Evolutionary conservation across 192 early-diverging fungal genomes (phyloP), one percentile per base, ranked within the genome.

Genomic region (Backusella tarrabulga): DNA sequence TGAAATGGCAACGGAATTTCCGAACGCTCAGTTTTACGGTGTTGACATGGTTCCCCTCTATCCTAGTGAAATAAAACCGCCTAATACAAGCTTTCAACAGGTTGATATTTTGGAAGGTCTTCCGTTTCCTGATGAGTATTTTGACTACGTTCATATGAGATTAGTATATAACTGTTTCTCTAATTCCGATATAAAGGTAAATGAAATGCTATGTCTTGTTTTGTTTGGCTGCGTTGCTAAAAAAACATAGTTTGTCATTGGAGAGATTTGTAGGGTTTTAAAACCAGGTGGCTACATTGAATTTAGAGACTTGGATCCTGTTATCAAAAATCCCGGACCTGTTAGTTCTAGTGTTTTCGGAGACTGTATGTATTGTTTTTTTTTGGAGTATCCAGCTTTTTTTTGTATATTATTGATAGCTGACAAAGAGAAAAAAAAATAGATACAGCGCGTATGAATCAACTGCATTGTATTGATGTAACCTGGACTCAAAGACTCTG

Each of bases 231-330:
- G 21, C 26, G 21, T 63, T 63, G 29, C 56, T 63, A 21, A 56
- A 60, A 63, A 63, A 63, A 63, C 3, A 29, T 44, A 72, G 71
- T 72, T 72, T 50, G 29, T 72, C 8, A 46, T 72, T 32, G 23
- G 44, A 17, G 71, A 72, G 29, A 72, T 72, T 15, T 44, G 42
- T 50, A 36, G 71, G 21, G 73, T 84, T 11, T 36, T 78, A 9
- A 81, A 81, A 75, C 85, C 85, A 34, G 78, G 83, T 15, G 85
- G 85, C 14, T 86, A 75, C 63, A 74, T 86, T 29, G 85, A 86
- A 76, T 17, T 86, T 15, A 68, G 80, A 23, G 85, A 86, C 46
- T 32, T 80, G 23, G 77, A 84, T 63, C 79, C 80, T 11, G 66
- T 50, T 7, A 67, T 82, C 17, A 42, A 68, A 32, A 69, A 76